phyloP scores from a whole-genome alignment of 495 filamentous ascomycete genomes.

The Penicillium waksmanii region DNA sequence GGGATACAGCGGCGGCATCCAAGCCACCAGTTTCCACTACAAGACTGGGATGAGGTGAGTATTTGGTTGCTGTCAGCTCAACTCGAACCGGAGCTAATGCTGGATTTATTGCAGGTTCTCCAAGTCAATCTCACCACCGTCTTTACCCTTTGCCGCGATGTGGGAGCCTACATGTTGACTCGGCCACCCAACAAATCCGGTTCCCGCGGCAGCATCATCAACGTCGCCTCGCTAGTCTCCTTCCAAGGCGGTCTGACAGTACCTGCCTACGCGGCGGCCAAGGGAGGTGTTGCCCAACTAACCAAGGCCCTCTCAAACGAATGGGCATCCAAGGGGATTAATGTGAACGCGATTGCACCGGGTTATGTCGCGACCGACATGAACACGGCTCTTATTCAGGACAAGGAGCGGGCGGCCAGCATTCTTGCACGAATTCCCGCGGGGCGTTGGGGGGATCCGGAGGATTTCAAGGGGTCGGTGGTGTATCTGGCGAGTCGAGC shows the following conservation, averaged over 20 bases:
- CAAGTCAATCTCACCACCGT: slow-evolving; percentile 79
- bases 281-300: slow-evolving; percentile 78
- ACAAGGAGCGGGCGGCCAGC: slow-evolving; percentile 62
- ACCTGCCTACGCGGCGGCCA: slow-evolving; percentile 80
- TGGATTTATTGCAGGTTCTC: slow-evolving; percentile 55
- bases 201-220: slow-evolving; percentile 73
- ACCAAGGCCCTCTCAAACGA: slow-evolving; percentile 84
- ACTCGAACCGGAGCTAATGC: background rate
- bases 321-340: slow-evolving; percentile 74
- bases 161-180: slow-evolving; percentile 76
- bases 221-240: slow-evolving; percentile 74
- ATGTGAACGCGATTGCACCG: slow-evolving; percentile 73
- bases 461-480: slow-evolving; percentile 44
- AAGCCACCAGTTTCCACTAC: slow-evolving; percentile 68
- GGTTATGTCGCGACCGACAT: slow-evolving; percentile 85
- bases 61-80: background rate
- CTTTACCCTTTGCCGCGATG: slow-evolving; percentile 77
- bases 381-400: slow-evolving; percentile 75
- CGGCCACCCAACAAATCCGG: slow-evolving; percentile 47
- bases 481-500: slow-evolving; percentile 53
- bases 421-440: slow-evolving; percentile 79
- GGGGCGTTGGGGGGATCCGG: slow-evolving; percentile 61
- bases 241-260: slow-evolving; percentile 87
- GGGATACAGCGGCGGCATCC: slow-evolving; percentile 82
- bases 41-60: slow-evolving; percentile 69